Base-by-base conservation (phyloP, 345 rosid genomes). In the Gossypium mustelinum region DNA sequence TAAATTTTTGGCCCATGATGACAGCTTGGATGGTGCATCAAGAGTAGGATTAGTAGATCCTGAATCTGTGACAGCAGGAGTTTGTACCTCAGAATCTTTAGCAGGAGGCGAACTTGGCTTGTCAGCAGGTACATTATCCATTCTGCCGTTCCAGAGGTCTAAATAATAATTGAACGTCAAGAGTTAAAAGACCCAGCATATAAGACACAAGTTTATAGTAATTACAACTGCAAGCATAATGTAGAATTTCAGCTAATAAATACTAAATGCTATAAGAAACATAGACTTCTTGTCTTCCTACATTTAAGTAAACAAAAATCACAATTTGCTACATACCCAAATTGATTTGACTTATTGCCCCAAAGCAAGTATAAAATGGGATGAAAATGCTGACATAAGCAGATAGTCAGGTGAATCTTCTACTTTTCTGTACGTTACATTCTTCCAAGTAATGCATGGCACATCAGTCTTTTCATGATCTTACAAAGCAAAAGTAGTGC, bases 1-100 rank as follows among this genome's bases (percentile, higher is more conserved):
- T 81, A 92, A 81, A 78, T 41, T 92, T 79, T 83, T 92, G 25
- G 93, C 93, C 94, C 93, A 90, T 7, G 92, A 81, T 56, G 94
- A 76, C 44, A 87, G 84, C 80, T 87, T 93, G 11, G 94, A 79
- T 18, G 87, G 78, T 3, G 85, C 85, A 60, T 87, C 94, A 72
- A 62, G 79, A 14, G 85, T 75, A 66, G 89, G 79, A 78, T 76
- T 85, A 72, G 81, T 74, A 11, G 59, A 72, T 65, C 70, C 83
- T 61, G 87, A 70, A 68, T 79, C 90, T 22, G 80, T 73, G 55
- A 80, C 64, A 73, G 80, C 68, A 76, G 84, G 44, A 75, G 83
- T 76, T 57, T 85, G 89, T 61, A 11, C 75, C 72, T 87, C 85
- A 41, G 85, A 63, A 75, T 85, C 80, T 81, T 73, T 80, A 68